phyloP scores from a whole-genome alignment of 345 rosid genomes.

The Boechera stricta region DNA sequence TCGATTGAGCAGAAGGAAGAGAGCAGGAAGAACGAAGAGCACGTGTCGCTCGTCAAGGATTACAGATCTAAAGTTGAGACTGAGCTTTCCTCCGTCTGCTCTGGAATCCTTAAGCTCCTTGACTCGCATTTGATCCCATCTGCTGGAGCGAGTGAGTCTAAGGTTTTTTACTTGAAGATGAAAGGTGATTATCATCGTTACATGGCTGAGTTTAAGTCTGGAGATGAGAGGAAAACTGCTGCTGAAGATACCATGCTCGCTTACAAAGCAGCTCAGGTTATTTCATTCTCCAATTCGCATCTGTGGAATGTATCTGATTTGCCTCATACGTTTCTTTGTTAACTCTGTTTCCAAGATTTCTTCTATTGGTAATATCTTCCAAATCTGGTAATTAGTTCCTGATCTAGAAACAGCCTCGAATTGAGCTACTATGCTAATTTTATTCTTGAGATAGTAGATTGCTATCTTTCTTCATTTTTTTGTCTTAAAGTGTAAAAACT shows the following conservation, averaged over 20 bases:
- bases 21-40: conserved; percentile 92
- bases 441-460: not conserved
- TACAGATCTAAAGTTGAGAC: conserved; percentile 91
- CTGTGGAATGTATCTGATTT: not conserved
- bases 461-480: not conserved
- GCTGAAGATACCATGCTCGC: conserved; percentile 95
- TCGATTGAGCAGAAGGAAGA: conserved; percentile 98
- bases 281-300: not conserved
- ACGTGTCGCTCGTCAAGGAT: conserved; percentile 83
- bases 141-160: conserved; percentile 75
- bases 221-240: conserved; percentile 89
- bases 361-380: not conserved
- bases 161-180: conserved; percentile 95
- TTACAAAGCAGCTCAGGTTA: conserved; percentile 94
- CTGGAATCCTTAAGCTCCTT: conserved; percentile 64
- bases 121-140: conserved; percentile 84
- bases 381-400: conserved; percentile 21
- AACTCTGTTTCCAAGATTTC: conserved; percentile 12
- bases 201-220: conserved; percentile 88
- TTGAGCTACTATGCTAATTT: not conserved
- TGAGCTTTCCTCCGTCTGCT: conserved; percentile 82
- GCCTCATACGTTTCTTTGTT: not conserved
- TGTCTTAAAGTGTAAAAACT: not conserved
- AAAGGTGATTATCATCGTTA: conserved; percentile 96
- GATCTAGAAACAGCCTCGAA: conserved; percentile 25